Evolutionary conservation across 768 basidiomycete genomes (phyloP), one percentile per base, ranked within the genome.

Genomic region (Cyclocybe aegerita): DNA sequence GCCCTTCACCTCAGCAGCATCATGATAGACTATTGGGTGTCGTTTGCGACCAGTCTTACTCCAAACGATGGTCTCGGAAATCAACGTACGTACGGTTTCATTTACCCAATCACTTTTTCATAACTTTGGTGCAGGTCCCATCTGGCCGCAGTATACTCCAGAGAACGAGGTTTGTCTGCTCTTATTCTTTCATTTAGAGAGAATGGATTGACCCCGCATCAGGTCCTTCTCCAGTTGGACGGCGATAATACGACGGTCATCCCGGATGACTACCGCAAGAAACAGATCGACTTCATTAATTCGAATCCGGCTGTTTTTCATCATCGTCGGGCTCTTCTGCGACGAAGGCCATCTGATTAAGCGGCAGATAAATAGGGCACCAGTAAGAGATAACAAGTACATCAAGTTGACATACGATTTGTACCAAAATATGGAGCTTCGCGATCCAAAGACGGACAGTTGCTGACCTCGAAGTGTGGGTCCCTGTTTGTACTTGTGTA

Each of bases 11-110:
- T 69, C 2, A 67, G 67, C 42, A 48, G 43, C 4, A 39, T 58
- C 5, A 70, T 73, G 64, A 60, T 68, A n/a, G 67, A 73, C 48
- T 73, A 72, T 43, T 73, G 70, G 71, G 58, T 73, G 5, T 73
- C 72, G 6, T 73, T 72, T 35, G 65, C 64, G 0, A 62, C 54
- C 2, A 63, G 56, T 23, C 38, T 73, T 30, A 56, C 65, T 49
- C 72, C 70, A 3, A 73, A 72, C 49, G 71, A 72, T 44, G 63
- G 64, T 1, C 54, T 57, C 11, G 70, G 71, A 9, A 29, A 35
- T 30, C 17, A 55, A 38, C 63, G 68, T 69, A 49, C 45, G 62
- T 51, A 6, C 39, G 10, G 7, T 42, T 16, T 44, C 10, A 7
- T 9, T 33, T 17, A 41, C 10, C 11, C 9, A 7, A 5, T 37